Evolutionary conservation across 2,329 filamentous ascomycete genomes (phyloP).

Genomic region (Fusarium setosum): DNA sequence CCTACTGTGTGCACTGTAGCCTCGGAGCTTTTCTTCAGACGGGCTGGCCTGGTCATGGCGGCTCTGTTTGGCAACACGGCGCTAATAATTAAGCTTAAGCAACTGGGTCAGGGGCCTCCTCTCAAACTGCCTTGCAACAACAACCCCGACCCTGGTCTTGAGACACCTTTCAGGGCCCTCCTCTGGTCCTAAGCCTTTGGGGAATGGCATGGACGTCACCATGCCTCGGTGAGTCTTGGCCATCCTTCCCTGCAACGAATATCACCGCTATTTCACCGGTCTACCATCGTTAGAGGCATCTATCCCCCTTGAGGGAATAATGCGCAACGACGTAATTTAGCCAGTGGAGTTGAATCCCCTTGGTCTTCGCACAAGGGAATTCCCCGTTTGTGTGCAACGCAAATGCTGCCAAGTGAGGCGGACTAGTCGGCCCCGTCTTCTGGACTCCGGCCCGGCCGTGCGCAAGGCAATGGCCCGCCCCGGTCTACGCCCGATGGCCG

Average conservation of each 20-base stretch:
- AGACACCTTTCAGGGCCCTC: not conserved
- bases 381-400: slow-evolving; percentile 27
- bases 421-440: slow-evolving; percentile 29
- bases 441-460: slow-evolving; percentile 33
- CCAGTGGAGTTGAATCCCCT: slow-evolving; percentile 8
- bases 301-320: slow-evolving; percentile 2
- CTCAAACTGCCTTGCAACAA: slow-evolving; percentile 7
- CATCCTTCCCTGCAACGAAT: not conserved
- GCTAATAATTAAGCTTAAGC: slow-evolving; percentile 40
- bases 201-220: not conserved
- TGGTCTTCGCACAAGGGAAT: slow-evolving; percentile 27
- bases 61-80: slow-evolving; percentile 23
- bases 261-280: slow-evolving; percentile 3
- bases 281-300: slow-evolving; percentile 6
- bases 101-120: slow-evolving; percentile 18
- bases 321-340: slow-evolving; percentile 29
- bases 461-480: not conserved
- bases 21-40: not conserved
- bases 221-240: slow-evolving; percentile 1
- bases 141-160: slow-evolving; percentile 7
- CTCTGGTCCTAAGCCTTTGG: not conserved
- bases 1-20: too few species aligned
- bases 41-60: slow-evolving; percentile 8
- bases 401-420: slow-evolving; percentile 7
- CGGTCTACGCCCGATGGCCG: not conserved